A percentile compares a stretch with the other conserved stretches of the same genome.
Conservation (phyloP, 1,139 yeast genomes). For the Pneumocystis murina region DNA sequence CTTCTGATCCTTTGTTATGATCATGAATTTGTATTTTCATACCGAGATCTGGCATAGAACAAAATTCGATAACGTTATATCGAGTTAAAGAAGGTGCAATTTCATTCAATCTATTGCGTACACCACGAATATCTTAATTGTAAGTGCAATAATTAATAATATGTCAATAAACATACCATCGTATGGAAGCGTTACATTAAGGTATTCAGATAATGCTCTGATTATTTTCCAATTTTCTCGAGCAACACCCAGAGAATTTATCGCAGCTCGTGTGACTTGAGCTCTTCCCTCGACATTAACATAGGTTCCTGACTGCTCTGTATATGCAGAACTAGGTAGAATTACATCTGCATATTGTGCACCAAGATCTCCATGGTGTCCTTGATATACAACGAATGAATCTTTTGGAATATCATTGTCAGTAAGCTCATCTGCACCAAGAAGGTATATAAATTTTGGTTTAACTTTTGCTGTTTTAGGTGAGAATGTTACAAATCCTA, state of each 20-base stretch:
- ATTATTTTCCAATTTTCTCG: conserved; percentile 87
- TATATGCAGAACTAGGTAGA: conserved; percentile 78
- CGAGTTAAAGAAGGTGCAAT: conserved; percentile 70
- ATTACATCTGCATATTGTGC: conserved; percentile 81
- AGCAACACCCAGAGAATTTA: conserved; percentile 81
- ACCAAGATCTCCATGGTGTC: conserved; percentile 85
- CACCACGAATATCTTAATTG: conserved; percentile 34
- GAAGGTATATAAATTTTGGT: conserved; percentile 65
- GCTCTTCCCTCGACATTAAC: conserved; percentile 87
- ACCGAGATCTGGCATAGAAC: conserved; percentile 49
- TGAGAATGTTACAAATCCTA: conserved; percentile 55
- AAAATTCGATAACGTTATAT: conserved; percentile 63
- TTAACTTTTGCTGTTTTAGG: conserved; percentile 34
- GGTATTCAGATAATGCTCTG: conserved; percentile 69
- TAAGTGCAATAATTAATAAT: not conserved
- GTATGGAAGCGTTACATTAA: conserved; percentile 58
- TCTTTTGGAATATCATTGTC: conserved; percentile 62
- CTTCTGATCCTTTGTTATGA: conserved; percentile 27
- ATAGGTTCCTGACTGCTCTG: conserved; percentile 77
- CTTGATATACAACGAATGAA: conserved; percentile 81
- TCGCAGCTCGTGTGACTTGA: conserved; percentile 74
- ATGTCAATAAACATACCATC: conserved; percentile 30
- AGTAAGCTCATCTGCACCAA: conserved; percentile 72
- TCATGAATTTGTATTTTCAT: conserved; percentile 32
- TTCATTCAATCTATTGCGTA: conserved; percentile 58